Base-by-base conservation (phyloP, 768 basidiomycete species). In the Russula compacta region DNA sequence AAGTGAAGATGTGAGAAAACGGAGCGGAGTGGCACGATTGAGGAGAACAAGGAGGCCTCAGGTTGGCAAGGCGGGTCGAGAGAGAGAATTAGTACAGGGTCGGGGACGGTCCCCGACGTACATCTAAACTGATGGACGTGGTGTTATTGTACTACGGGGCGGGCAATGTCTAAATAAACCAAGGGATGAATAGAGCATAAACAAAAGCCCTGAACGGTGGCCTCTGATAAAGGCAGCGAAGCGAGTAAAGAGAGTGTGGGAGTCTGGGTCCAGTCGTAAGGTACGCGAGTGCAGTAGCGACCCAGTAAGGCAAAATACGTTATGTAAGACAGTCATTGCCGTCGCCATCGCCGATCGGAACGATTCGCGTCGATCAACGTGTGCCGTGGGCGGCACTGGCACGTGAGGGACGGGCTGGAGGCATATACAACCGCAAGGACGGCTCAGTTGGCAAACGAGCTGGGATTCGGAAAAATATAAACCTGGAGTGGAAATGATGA, bases 321-420 rank as follows among this genome's bases (percentile, higher is more conserved):
- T 24, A 52, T 52, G 48, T 8, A 17, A 44, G 53, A 42, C 32
- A 10, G 32, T 3, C 42, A 32, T 38, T 35, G 44, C 55, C 33
- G 43, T 55, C 42, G 50, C 35, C 40, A 35, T 61, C 50, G 50
- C 60, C 60, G 55, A 61, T 57, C 60, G 36, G 36, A 47, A 47
- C 10, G 36, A 61, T 52, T 61, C 55, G 24, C 50, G 60, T 61
- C 60, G 55, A 61, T 61, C 60, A 44, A 43, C 36, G 55, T 14
- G 36, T 55, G 35, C 42, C 48, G n/a, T 56, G 14, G 21, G 19
- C 10, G 36, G 33, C 17, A 24, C 35, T 24, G 21, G 14, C 46
- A 56, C 46, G 35, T 51, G 39, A 24, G 40, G 0, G 36, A 29
- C 24, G n/a, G 38, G 21, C 48, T 39, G 29, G 39, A 10, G 10